Conservation (phyloP, 2,329 filamentous ascomycete genomes). For the Nigrograna mackinnonii region DNA sequence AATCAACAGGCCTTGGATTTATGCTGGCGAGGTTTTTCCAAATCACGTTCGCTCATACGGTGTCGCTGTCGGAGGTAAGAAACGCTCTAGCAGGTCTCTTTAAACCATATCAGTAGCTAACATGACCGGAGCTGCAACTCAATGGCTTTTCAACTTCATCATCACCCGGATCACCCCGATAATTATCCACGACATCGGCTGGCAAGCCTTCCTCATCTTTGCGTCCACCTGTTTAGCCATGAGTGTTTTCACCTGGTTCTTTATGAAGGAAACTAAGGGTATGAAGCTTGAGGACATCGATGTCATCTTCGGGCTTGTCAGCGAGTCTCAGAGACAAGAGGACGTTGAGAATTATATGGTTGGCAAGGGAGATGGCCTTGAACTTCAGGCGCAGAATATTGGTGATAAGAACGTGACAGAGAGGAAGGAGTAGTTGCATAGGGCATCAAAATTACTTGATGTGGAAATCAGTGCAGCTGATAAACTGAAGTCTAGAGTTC, state of each 20-base stretch:
- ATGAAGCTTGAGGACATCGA: slow-evolving; percentile 61
- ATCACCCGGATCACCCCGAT: slow-evolving; percentile 47
- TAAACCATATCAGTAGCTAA: too few species aligned
- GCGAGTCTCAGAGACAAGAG: slow-evolving; percentile 14
- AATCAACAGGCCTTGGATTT: slow-evolving; percentile 73
- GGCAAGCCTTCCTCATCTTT: slow-evolving; percentile 23
- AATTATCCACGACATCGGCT: slow-evolving; percentile 39
- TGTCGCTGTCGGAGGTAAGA: too few species aligned
- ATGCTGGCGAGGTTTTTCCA: slow-evolving; percentile 63
- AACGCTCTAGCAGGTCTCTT: too few species aligned
- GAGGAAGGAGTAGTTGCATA: too few species aligned
- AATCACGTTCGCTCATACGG: slow-evolving; percentile 42
- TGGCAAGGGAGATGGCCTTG: slow-evolving; percentile 12
- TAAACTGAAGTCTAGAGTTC: too few species aligned
- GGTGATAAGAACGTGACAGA: too few species aligned
- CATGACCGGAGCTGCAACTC: slow-evolving; percentile 26
- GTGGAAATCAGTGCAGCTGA: too few species aligned
- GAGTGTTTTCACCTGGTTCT: slow-evolving; percentile 29
- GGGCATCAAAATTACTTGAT: too few species aligned
- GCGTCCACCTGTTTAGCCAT: slow-evolving; percentile 56
- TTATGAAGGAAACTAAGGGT: slow-evolving; percentile 57
- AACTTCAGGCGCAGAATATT: too few species aligned
- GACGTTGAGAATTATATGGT: slow-evolving; percentile 19
- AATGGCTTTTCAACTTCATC: slow-evolving; percentile 42
- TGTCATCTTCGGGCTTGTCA: slow-evolving; percentile 59